A percentile compares a stretch with the other conserved stretches of the same genome.
Conservation (phyloP, 768 basidiomycete species). For the Amanita phalloides region DNA sequence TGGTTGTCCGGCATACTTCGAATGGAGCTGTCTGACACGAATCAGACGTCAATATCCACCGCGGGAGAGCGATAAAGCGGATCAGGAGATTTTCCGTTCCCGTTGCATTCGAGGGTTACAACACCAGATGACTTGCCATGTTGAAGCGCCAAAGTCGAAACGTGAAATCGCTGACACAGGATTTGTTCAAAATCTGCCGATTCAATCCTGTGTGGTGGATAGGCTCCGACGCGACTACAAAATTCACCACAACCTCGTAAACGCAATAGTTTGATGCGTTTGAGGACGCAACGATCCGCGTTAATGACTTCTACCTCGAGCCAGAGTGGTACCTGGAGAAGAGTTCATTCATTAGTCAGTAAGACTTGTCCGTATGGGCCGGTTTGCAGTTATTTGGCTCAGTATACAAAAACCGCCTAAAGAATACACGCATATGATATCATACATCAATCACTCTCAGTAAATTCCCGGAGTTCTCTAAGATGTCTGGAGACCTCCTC, state of each 20-base stretch:
- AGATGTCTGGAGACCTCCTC: conserved; percentile 66
- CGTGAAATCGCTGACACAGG: neutral
- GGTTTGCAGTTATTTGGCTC: neutral
- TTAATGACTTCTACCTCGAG: neutral
- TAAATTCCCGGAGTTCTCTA: conserved; percentile 56
- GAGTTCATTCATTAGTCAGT: neutral
- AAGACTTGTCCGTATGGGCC: no score
- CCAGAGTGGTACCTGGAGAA: neutral
- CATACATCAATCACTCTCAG: conserved; percentile 20
- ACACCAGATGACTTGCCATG: neutral
- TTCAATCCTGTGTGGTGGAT: neutral
- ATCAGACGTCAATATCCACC: neutral
- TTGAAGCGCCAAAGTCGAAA: neutral
- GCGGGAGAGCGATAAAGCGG: neutral
- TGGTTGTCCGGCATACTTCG: neutral
- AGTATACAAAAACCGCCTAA: neutral
- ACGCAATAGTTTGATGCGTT: neutral
- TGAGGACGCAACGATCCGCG: neutral
- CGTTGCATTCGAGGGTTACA: conserved; percentile 2
- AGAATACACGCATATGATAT: neutral
- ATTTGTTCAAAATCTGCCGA: neutral
- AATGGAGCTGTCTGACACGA: neutral
- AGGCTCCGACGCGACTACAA: neutral
- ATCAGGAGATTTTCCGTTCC: neutral
- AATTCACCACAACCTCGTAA: neutral